Base-by-base conservation (phyloP, 179 eudicot genomes). In the Heliamphora pulchella region DNA sequence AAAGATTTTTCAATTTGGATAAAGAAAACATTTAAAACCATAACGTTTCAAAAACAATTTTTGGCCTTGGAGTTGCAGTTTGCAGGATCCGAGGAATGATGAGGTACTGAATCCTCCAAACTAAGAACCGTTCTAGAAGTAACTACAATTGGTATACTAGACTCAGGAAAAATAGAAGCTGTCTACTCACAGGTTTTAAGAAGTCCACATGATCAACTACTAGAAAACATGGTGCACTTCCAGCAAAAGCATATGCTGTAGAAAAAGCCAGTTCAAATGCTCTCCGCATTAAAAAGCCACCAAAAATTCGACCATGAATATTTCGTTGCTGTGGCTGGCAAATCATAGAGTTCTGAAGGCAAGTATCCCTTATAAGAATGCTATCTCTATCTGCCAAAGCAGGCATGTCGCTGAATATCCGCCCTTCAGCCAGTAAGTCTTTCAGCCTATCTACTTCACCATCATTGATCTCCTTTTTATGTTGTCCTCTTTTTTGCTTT, bases 251-350 rank as follows among this genome's bases (percentile, higher is more conserved):
- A 86, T 96, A 96, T 76, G 94, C 87, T 3, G 99, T 96, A 61
- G 98, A 87, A 82, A 89, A 96, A 71, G 94, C 99, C 76, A 96
- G 83, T 81, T 96, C 99, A 78, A 92, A 96, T 53, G 99, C 99
- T 82, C 97, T 85, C 83, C 91, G 91, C 97, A 96, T 96, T 74
- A 96, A 85, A 86, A 96, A 94, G 8, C 99, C 99, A 72, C 99
- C 99, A 87, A 96, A 96, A 64, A 96, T 96, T 68, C 99, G 86
- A 31, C 99, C 99, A 70, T 96, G 99, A 75, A 91, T 92, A 82
- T 96, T 96, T 88, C 99, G 90, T 81, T 96, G 98, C 81, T 96
- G 99, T 75, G 99, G 99, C 78, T 94, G 97, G 85, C 99, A 96
- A 75, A 96, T 92, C 84, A 96, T 77, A 71, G 97, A 91, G 87